These are phyloP conservation scores for Tetrahymena thermophila DNA, from an alignment of 73 alveolate genomes.

Conservation along the genomic window DNA sequence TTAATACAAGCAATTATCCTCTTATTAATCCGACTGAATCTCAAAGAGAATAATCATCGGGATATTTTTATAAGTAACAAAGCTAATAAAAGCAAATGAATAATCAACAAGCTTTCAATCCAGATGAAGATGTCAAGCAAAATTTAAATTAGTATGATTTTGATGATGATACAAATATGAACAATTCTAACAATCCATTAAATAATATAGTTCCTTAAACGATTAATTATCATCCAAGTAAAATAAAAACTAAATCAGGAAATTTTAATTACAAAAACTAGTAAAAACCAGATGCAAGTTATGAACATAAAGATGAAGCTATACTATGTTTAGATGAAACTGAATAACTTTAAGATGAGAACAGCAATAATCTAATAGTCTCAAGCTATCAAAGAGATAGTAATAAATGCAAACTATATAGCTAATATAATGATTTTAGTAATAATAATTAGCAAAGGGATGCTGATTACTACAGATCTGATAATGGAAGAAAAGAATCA, in stretches of 20 bases:
- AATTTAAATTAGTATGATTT: not conserved
- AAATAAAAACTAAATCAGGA: not conserved
- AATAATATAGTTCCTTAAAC: not conserved
- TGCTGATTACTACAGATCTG: not conserved
- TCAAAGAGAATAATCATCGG: not conserved
- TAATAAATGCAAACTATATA: not conserved
- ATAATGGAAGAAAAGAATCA: not conserved
- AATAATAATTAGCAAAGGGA: not conserved
- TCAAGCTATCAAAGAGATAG: not conserved
- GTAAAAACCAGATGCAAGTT: not conserved
- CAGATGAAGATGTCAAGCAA: no score
- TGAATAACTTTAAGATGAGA: not conserved
- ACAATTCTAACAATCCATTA: not conserved
- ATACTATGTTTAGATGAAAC: not conserved
- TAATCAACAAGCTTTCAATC: not conserved
- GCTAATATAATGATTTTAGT: not conserved
- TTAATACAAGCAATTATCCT: not conserved
- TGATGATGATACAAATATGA: not conserved
- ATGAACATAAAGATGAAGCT: not conserved
- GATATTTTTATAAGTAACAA: not conserved
- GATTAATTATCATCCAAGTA: not conserved
- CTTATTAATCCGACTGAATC: not conserved
- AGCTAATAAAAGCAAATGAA: not conserved
- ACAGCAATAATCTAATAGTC: not conserved
- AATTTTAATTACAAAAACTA: not conserved